phyloP scores from a whole-genome alignment of 441 rosid species.

The Erysimum pusillum region DNA sequence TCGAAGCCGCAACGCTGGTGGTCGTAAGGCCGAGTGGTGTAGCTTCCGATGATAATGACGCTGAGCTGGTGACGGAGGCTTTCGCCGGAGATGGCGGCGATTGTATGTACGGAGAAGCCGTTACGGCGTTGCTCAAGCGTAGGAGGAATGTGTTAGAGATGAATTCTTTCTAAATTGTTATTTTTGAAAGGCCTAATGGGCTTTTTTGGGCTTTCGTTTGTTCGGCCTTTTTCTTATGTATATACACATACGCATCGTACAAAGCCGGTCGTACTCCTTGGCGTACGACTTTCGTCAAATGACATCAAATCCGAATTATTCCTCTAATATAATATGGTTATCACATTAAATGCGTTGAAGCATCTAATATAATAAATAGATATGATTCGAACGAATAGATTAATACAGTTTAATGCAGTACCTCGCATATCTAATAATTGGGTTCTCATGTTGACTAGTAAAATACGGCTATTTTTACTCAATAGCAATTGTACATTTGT shows the following conservation, averaged over 20 bases:
- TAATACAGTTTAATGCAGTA: background rate
- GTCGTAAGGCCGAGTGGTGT: constrained; percentile 41
- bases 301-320: constrained; percentile 31
- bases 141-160: constrained; percentile 50
- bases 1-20: constrained; percentile 46
- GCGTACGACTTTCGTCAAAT: constrained; percentile 40
- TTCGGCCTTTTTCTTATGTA: constrained; percentile 29
- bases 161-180: constrained; percentile 41
- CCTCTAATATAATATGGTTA: constrained; percentile 27
- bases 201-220: constrained; percentile 34
- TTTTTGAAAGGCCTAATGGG: constrained; percentile 16
- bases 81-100: constrained; percentile 44
- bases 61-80: constrained; percentile 40
- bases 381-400: constrained; percentile 20
- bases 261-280: constrained; percentile 20
- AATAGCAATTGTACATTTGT: too few species aligned
- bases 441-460: background rate
- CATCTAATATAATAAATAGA: constrained; percentile 1
- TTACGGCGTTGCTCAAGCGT: constrained; percentile 48
- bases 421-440: background rate
- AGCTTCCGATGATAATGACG: constrained; percentile 33
- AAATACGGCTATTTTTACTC: too few species aligned
- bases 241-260: constrained; percentile 29
- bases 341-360: constrained; percentile 27
- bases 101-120: constrained; percentile 50